Evolutionary conservation across 352 stramenopile genomes (phyloP), one percentile per base, ranked within the genome.

Genomic region (Phytophthora cryptogea): DNA sequence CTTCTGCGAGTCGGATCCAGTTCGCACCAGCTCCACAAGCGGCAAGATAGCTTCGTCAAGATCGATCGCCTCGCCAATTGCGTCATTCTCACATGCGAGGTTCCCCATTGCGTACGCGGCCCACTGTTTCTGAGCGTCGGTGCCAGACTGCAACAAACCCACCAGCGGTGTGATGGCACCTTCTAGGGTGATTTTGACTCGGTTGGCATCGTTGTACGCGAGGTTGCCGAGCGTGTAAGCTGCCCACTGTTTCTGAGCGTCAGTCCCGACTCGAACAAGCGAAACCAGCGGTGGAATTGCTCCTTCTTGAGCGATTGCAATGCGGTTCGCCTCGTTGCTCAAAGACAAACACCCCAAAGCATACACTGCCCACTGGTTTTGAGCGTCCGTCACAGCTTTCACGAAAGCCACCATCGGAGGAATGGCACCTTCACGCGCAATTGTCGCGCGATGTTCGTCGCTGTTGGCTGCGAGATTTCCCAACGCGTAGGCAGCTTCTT

Each of bases 331-430:
- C 30, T 69, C 59, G n/a, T 62, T 66, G 23, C 49, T 55, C n/a
- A 66, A 14, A 2, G 28, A 55, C 8, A 69, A 39, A 10, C 32
- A 36, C 6, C 49, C 62, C 5, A 73, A 6, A 0, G 65, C 59
- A 9, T 63, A 61, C 4, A 66, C 48, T 0, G 59, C 65, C 44
- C 62, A 54, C n/a, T 73, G 54, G 33, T 58, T 73, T 13, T 73
- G 59, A 3, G 31, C 49, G n/a, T 70, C 51, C 7, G 49, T 69
- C 6, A 54, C 60, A 8, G 50, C 45, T 39, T 41, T 54, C 9
- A 73, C 27, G 17, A 73, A 68, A 0, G 16, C 47, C 2, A 70
- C 50, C 30, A 73, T 56, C 2, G 59, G 54, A n/a, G 54, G 49
- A 44, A 70, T 66, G 1, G 55, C 62, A 28, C 56, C 62, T 59